A percentile compares a stretch with the other conserved stretches of the same genome.
Evolutionary conservation across 805 yeast genomes (phyloP).

Genomic region (Naumovozyma castellii): DNA sequence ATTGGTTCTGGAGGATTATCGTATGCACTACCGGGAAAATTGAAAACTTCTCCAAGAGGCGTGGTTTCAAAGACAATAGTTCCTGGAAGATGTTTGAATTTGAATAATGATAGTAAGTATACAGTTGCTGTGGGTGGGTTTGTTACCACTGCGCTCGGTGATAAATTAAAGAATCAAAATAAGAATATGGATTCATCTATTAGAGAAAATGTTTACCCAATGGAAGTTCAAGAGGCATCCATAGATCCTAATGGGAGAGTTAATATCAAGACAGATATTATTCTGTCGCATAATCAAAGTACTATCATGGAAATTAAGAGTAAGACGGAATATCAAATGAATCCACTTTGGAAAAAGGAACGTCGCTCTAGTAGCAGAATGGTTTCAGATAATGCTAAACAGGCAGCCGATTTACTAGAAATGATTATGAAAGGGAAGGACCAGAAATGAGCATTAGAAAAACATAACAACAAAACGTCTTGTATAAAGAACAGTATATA

Average conservation of each 20-base stretch:
- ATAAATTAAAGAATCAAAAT: constrained; percentile 29
- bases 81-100: constrained; percentile 54
- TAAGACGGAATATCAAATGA: background rate
- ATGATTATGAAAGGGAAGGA: background rate
- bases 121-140: constrained; percentile 56
- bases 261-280: constrained; percentile 14
- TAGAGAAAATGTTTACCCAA: constrained; percentile 39
- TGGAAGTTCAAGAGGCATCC: constrained; percentile 32
- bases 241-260: constrained; percentile 32
- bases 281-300: background rate
- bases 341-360: background rate
- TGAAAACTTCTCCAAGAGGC: constrained; percentile 65
- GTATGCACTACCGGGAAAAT: constrained; percentile 58
- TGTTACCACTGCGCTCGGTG: constrained; percentile 30
- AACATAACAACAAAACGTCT: too few relatives aligned
- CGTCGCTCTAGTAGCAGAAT: background rate
- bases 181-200: constrained; percentile 30
- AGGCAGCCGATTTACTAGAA: background rate
- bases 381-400: background rate
- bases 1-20: constrained; percentile 74
- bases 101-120: constrained; percentile 30
- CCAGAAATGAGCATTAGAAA: background rate
- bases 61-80: constrained; percentile 42
- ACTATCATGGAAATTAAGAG: background rate
- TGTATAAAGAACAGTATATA: too few relatives aligned